Conservation (phyloP, 2,329 filamentous ascomycete genomes). For the Colletotrichum sp. region DNA sequence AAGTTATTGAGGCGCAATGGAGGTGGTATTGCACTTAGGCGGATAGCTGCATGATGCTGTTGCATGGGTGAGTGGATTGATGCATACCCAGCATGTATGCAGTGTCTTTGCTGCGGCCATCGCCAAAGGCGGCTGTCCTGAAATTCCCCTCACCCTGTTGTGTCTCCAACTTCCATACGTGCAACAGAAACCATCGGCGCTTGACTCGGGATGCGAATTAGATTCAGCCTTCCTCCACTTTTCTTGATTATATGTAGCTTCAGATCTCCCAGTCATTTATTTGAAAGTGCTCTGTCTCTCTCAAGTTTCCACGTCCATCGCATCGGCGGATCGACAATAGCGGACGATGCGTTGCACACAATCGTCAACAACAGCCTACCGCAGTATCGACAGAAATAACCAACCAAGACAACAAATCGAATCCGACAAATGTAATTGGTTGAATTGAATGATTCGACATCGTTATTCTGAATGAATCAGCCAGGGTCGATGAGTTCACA, state of each 20-base stretch:
- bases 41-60: background rate
- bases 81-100: background rate
- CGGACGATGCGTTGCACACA: background rate
- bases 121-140: background rate
- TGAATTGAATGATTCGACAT: background rate
- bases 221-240: background rate
- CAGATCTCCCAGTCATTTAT: background rate
- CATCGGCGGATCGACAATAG: background rate
- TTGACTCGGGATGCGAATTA: background rate
- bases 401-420: background rate
- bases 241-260: background rate
- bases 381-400: background rate
- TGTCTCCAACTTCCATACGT: background rate
- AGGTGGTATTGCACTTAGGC: background rate
- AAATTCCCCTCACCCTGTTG: background rate
- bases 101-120: background rate
- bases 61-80: background rate
- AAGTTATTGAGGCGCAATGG: background rate
- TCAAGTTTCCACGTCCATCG: background rate
- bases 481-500: background rate
- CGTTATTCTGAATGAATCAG: background rate
- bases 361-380: background rate
- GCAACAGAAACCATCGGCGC: background rate
- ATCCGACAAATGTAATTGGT: background rate
- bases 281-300: background rate